Base-by-base conservation (phyloP, 768 basidiomycete genomes). In the Lanmaoa pseudosensibilis region DNA sequence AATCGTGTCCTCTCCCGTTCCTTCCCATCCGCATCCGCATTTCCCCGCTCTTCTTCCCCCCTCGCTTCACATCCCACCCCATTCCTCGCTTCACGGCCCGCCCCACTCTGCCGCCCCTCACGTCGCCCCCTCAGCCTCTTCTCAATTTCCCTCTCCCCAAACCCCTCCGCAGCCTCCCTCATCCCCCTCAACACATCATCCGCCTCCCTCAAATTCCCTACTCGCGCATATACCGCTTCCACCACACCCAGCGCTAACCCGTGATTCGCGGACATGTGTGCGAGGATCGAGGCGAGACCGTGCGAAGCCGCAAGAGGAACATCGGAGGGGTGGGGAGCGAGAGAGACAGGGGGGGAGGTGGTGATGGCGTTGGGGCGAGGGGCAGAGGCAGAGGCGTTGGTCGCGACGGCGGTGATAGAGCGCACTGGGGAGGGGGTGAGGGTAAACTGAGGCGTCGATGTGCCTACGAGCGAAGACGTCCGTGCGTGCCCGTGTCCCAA, bases 251-350 rank as follows among this genome's bases (percentile, higher is more conserved):
- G 63, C 13, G 65, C 67, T 55, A 79, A 79, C 16, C 77, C 77
- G 40, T 82, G 79, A 33, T 80, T 78, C 19, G 69, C 61, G 1
- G 79, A 74, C 70, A 85, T 79, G 54, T 65, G 65, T 11, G 68
- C 61, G 3, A 83, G 57, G 16, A 72, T 61, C 43, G 64, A 55
- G 8, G 64, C 61, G 15, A 77, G 63, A 2, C 76, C 77, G 7
- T 73, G 60, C 10, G 57, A 44, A 0, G 59, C 49, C 13, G 52
- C 36, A 5, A 73, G 18, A 27, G 54, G 19, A 2, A 69, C 1
- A 21, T 71, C 70, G 0, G 48, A 11, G 0, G 57, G 47, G 23
- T 69, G 63, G 0, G 59, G 58, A 4, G 33, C 3, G 16, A 58
- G 32, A 5, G 47, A n/a, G n/a, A 30, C 1, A 0, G 45, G 16